phyloP scores from a whole-genome alignment of 495 filamentous ascomycete genomes.

The Neurospora sp. region DNA sequence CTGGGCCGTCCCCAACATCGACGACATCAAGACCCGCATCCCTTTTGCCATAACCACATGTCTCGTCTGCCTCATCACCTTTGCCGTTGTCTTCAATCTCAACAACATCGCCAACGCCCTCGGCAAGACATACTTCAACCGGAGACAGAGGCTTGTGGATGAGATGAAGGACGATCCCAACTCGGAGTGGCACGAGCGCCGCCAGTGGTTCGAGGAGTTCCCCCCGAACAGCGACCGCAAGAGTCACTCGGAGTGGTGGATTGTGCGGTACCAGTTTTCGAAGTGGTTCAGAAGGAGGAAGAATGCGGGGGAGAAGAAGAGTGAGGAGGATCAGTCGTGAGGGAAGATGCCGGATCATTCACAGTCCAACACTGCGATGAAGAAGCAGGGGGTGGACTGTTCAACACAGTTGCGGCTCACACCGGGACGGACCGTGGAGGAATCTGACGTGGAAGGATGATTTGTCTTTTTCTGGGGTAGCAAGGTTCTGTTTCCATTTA shows the following conservation, averaged over 20 bases:
- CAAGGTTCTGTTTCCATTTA: not conserved
- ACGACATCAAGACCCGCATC: slow-evolving; percentile 2
- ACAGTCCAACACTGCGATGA: too few species aligned
- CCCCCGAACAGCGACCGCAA: not conserved
- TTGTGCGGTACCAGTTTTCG: not conserved
- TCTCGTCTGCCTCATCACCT: not conserved
- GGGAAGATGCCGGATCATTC: too few species aligned
- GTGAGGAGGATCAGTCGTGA: not conserved
- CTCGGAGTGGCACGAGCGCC: not conserved
- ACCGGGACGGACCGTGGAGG: not conserved
- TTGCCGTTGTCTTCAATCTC: slow-evolving; percentile 4
- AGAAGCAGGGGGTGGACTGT: not conserved
- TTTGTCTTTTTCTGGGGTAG: not conserved
- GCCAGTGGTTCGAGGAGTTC: not conserved
- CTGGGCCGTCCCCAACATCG: slow-evolving; percentile 7
- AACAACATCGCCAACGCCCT: slow-evolving; percentile 2
- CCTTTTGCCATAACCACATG: not conserved
- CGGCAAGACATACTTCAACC: not conserved
- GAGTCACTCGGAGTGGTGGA: not conserved
- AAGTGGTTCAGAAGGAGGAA: not conserved
- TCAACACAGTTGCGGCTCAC: not conserved
- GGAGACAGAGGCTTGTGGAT: not conserved
- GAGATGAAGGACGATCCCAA: not conserved
- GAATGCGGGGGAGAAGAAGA: not conserved
- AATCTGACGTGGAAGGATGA: not conserved